Conservation (phyloP, 768 basidiomycete genomes). For the Suillus occidentalis region DNA sequence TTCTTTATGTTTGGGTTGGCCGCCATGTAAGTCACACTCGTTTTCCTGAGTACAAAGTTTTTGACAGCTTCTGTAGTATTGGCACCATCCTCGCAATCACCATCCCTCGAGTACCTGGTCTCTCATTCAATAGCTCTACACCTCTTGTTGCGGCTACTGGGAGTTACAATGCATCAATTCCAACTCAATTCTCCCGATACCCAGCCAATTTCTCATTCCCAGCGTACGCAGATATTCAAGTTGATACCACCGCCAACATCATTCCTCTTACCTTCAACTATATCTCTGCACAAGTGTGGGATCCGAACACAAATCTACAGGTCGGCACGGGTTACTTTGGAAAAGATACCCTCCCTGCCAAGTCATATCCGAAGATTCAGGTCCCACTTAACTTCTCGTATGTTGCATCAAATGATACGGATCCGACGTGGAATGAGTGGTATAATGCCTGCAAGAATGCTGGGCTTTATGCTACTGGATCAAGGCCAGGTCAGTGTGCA, state of each 20-base stretch:
- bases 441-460: constrained; percentile 75
- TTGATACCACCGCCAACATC: constrained; percentile 74
- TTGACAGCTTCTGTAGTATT: constrained; percentile 39
- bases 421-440: constrained; percentile 82
- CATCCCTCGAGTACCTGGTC: constrained; percentile 78
- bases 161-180: constrained; percentile 53
- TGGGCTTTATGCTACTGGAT: constrained; percentile 46
- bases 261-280: constrained; percentile 74
- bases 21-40: constrained; percentile 44
- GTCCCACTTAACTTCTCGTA: constrained; percentile 87
- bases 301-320: constrained; percentile 60
- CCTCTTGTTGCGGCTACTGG: constrained; percentile 66
- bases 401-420: constrained; percentile 72
- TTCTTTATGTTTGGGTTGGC: constrained; percentile 66
- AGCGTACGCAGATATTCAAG: constrained; percentile 68
- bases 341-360: constrained; percentile 61
- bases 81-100: constrained; percentile 74
- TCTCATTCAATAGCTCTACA: constrained; percentile 55
- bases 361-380: constrained; percentile 58
- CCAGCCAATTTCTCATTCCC: constrained; percentile 93
- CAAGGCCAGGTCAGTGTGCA: constrained; percentile 55
- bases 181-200: constrained; percentile 64
- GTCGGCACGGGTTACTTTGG: constrained; percentile 71
- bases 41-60: constrained; percentile 8
- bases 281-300: constrained; percentile 68